Percentiles rank a stretch among this genome's conserved stretches.
phyloP scores from a whole-genome alignment of 2,329 filamentous ascomycete genomes.

The Neopestalotiopsis sp. region DNA sequence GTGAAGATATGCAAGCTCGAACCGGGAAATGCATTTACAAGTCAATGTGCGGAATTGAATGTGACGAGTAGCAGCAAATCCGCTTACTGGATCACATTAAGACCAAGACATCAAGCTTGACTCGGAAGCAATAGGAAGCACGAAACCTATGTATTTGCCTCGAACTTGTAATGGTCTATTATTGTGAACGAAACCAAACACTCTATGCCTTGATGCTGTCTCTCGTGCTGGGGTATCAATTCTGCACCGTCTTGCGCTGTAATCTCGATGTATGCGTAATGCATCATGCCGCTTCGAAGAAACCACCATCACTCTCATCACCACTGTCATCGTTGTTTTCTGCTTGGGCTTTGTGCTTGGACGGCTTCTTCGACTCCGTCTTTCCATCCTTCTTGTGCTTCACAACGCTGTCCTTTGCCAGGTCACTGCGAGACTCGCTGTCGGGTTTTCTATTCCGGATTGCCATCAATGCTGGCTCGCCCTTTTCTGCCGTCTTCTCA shows the following conservation, averaged over 20 bases:
- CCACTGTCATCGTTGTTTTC: constrained; percentile 41
- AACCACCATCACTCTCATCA: constrained; percentile 61
- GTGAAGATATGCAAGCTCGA: no score
- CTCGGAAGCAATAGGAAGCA: no score
- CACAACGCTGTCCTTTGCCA: constrained; percentile 18
- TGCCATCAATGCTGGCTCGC: constrained; percentile 30
- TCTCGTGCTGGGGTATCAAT: constrained; percentile 21
- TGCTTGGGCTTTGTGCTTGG: constrained; percentile 41
- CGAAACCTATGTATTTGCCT: no score
- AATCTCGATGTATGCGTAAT: not conserved
- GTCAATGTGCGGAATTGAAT: no score
- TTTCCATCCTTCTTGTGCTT: constrained; percentile 28
- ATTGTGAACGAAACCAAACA: not conserved
- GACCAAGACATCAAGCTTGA: no score
- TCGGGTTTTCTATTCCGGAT: constrained; percentile 35
- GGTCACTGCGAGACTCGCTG: constrained; percentile 22
- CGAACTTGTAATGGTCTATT: not conserved
- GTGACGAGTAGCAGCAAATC: no score
- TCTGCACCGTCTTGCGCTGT: not conserved
- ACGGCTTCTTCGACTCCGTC: constrained; percentile 26
- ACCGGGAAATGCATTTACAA: no score
- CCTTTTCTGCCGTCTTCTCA: constrained; percentile 62
- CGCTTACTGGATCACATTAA: no score
- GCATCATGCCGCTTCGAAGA: constrained; percentile 54
- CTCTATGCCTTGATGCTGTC: not conserved